Evolutionary conservation across 495 filamentous ascomycete genomes (phyloP).

Genomic region (Daldinia decipiens): DNA sequence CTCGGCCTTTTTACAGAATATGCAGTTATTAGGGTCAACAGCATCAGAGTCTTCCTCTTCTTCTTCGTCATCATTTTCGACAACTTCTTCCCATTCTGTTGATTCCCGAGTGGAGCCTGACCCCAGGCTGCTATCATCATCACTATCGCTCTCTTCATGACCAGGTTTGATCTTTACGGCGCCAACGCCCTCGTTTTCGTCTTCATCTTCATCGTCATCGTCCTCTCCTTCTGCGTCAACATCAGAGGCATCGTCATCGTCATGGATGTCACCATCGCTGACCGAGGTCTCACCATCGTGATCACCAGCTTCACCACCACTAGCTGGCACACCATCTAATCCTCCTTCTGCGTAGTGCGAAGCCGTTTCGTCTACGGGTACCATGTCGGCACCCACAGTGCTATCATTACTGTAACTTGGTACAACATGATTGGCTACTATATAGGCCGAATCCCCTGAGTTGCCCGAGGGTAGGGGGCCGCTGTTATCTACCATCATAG

Average conservation of each 20-base stretch:
- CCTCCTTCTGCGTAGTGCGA: slow-evolving; percentile 39
- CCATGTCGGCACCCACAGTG: slow-evolving; percentile 34
- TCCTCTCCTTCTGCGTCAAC: slow-evolving; percentile 51
- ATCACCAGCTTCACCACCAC: slow-evolving; percentile 51
- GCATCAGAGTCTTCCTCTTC: slow-evolving; percentile 61
- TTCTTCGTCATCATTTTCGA: slow-evolving; percentile 75
- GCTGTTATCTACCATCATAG: slow-evolving; percentile 48
- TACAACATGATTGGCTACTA: slow-evolving; percentile 54
- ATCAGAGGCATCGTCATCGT: slow-evolving; percentile 53
- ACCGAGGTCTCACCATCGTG: slow-evolving; percentile 55
- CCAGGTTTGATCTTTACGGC: slow-evolving; percentile 76
- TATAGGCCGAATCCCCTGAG: slow-evolving; percentile 46
- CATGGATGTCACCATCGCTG: slow-evolving; percentile 53
- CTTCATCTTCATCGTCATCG: slow-evolving; percentile 61
- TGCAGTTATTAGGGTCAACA: slow-evolving; percentile 74
- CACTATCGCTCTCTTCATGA: slow-evolving; percentile 57
- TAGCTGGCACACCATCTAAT: slow-evolving; percentile 55
- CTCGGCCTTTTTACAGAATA: slow-evolving; percentile 82
- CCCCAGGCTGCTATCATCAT: slow-evolving; percentile 47
- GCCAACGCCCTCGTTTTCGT: slow-evolving; percentile 72
- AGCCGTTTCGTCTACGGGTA: slow-evolving; percentile 45
- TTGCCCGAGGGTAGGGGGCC: slow-evolving; percentile 50
- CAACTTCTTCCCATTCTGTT: slow-evolving; percentile 73
- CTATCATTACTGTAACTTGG: background rate
- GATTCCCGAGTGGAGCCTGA: slow-evolving; percentile 64